phyloP scores from a whole-genome alignment of 2,329 filamentous ascomycete genomes.

The Coniochaeta pulveracea region DNA sequence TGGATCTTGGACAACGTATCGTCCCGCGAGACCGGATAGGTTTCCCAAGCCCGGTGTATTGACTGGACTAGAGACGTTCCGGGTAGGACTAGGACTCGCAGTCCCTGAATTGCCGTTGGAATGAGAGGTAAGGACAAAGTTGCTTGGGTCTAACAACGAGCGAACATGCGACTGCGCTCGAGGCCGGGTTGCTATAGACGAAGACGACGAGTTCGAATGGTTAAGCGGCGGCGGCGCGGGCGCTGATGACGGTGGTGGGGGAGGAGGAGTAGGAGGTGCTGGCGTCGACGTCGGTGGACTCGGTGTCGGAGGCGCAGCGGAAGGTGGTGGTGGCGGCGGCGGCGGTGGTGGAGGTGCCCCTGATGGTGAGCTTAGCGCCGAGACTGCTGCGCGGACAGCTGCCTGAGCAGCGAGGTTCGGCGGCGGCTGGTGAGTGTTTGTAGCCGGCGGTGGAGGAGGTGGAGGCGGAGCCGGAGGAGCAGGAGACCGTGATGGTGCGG shows the following conservation, averaged over 20 bases:
- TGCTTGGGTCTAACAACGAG: conserved; percentile 58
- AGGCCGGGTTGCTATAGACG: too few relatives aligned
- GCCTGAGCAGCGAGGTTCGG: conserved; percentile 28
- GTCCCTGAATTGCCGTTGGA: conserved; percentile 40
- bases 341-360: conserved; percentile 18
- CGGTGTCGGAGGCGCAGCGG: conserved; percentile 22
- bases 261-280: conserved; percentile 27
- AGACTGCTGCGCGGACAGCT: conserved; percentile 23
- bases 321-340: conserved; percentile 24
- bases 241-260: conserved; percentile 26
- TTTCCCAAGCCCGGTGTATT: conserved; percentile 12
- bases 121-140: conserved; percentile 64
- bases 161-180: too few relatives aligned
- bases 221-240: conserved; percentile 16
- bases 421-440: too few relatives aligned
- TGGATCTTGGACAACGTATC: conserved; percentile 58
- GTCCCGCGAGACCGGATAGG: conserved; percentile 16
- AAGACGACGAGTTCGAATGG: conserved; percentile 15
- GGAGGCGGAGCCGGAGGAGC: conserved; percentile 22
- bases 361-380: conserved; percentile 12
- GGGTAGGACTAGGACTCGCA: conserved; percentile 35
- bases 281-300: conserved; percentile 25
- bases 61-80: conserved; percentile 21
- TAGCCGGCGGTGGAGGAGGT: conserved; percentile 17
- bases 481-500: conserved; percentile 15